A percentile compares a stretch with the other conserved stretches of the same genome.
Evolutionary conservation across 108 stramenopile species (phyloP).

Genomic region (Skeletonema grethae): DNA sequence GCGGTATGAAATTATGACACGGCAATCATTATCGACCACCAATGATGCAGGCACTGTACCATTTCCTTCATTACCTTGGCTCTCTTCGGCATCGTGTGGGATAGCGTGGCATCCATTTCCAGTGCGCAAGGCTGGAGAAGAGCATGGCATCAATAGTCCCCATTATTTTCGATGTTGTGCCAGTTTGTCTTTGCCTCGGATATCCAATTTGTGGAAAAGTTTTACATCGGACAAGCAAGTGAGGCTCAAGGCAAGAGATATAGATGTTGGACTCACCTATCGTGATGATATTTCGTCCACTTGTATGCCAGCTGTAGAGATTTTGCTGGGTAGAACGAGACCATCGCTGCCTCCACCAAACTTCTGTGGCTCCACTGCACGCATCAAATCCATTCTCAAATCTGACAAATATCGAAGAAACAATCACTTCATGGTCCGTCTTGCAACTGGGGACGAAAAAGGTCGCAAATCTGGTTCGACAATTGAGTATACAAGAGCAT

Average conservation of each 20-base stretch:
- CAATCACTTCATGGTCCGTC: constrained; percentile 37
- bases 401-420: constrained; percentile 9
- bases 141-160: constrained; percentile 30
- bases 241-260: constrained; percentile 11
- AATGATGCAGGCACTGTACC: constrained; percentile 16
- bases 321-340: constrained; percentile 29
- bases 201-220: constrained; percentile 5
- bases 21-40: neutral
- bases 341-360: constrained; percentile 8
- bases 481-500: constrained; percentile 34
- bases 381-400: constrained; percentile 1
- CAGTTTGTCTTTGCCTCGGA: constrained; percentile 14
- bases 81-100: constrained; percentile 25
- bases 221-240: neutral
- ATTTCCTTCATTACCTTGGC: constrained; percentile 29
- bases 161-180: constrained; percentile 18
- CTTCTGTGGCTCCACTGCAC: neutral
- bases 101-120: constrained; percentile 41
- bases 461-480: neutral
- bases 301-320: constrained; percentile 25
- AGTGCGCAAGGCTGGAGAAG: constrained; percentile 12
- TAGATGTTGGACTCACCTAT: constrained; percentile 30
- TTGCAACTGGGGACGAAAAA: constrained; percentile 20
- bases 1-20: constrained; percentile 21
- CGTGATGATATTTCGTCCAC: neutral